These are phyloP conservation scores for Dioscorea dumetorum DNA, from an alignment of 106 monocot genomes.

Conservation along the genomic window DNA sequence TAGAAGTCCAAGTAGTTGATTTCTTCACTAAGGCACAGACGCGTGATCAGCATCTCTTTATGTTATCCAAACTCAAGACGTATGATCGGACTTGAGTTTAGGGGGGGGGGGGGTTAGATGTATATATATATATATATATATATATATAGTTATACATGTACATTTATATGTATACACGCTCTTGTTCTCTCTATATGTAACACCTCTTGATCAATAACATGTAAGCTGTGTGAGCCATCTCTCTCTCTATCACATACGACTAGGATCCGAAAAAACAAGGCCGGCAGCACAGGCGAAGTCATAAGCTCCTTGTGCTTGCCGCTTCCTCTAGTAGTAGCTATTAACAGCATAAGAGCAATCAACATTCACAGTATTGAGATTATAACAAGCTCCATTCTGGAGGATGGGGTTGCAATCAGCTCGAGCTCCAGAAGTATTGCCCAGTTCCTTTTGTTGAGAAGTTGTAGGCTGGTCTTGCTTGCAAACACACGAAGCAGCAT, in stretches of 20 bases:
- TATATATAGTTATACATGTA: no score
- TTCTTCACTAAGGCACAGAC: no score
- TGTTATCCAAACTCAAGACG: no score
- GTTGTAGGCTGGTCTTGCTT: slow-evolving; percentile 13
- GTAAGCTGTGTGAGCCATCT: no score
- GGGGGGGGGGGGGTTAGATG: no score
- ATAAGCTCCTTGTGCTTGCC: slow-evolving; percentile 26
- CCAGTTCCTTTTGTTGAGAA: slow-evolving; percentile 45
- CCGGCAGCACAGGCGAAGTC: slow-evolving; percentile 53
- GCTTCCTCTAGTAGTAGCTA: slow-evolving; percentile 64
- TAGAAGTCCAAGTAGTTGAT: no score
- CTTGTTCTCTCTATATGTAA: no score
- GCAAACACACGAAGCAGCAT: slow-evolving; percentile 83
- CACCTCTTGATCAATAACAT: not conserved
- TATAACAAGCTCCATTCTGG: slow-evolving; percentile 49
- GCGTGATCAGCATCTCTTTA: no score
- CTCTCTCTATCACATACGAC: no score
- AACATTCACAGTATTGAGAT: slow-evolving; percentile 42
- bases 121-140: no score
- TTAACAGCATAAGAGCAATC: slow-evolving; percentile 83
- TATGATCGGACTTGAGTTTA: no score
- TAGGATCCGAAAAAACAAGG: slow-evolving; percentile 34
- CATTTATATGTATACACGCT: no score
- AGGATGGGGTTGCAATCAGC: slow-evolving; percentile 55
- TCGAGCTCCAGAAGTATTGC: slow-evolving; percentile 67